Evolutionary conservation across 352 stramenopile genomes (phyloP), one percentile per base, ranked within the genome.

Genomic region (Phytophthora cactorum): DNA sequence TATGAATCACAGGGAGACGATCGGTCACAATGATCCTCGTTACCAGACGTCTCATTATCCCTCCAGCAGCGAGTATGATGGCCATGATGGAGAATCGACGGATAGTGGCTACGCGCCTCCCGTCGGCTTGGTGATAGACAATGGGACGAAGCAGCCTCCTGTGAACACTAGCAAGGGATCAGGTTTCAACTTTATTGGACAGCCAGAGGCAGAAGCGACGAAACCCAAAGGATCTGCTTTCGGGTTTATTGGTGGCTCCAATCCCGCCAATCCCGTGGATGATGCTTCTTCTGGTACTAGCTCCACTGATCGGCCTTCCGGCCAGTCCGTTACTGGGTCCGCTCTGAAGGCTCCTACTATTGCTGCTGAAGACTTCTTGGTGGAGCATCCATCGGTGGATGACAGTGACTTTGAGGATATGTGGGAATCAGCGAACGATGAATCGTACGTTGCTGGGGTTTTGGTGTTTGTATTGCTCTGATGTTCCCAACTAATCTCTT

Each of bases 341-440:
- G 53, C 63, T 49, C 66, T 56, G 52, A 73, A 62, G 52, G 66
- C 29, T 29, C 69, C 82, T 31, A 68, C 74, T 5, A 56, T 91
- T 27, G 65, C 67, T 25, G 69, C 71, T 28, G 75, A 89, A 46
- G 83, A 93, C 4, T 93, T 94, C 36, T 72, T 93, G 31, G 56
- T 84, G 15, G 70, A 82, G 10, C 64, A 84, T 36, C 70, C 75
- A 25, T 71, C 73, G 2, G 70, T 86, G 0, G 75, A 89, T 45
- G 62, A 64, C n/a, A 75, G 71, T 59, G 72, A 89, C 36, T 92
- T 93, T 45, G 78, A 82, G 17, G 82, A 90, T 14, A 80, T 93
- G 66, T 95, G 87, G 87, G 85, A 92, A 52, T 86, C 74, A 46
- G 90, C 83, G 12, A 89, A 82, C 50, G 68, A 77, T 29, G 87